These are phyloP conservation scores for Botrytis galanthina DNA, from an alignment of 2,329 filamentous ascomycete species.

Conservation along the genomic window DNA sequence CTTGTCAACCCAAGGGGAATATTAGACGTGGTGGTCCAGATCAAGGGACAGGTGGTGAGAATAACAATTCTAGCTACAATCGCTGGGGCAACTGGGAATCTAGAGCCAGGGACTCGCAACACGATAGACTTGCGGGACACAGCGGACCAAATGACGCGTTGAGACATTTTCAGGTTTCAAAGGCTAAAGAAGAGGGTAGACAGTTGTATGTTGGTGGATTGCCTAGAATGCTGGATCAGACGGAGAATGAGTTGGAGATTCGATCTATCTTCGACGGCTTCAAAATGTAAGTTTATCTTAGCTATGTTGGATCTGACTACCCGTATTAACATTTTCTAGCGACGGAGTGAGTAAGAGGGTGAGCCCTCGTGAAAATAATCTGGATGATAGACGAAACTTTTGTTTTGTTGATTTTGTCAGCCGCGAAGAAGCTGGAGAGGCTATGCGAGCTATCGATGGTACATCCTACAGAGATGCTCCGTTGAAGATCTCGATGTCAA, in stretches of 20 bases:
- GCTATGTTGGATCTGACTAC: background rate
- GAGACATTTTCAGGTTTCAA: background rate
- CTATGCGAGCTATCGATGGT: background rate
- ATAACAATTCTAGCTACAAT: background rate
- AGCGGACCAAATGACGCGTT: background rate
- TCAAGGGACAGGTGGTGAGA: background rate
- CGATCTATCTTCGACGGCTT: constrained; percentile 4
- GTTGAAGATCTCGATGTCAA: background rate
- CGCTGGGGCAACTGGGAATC: constrained; percentile 3
- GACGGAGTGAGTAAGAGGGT: constrained; percentile 9
- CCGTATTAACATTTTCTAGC: background rate
- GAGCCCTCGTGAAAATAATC: background rate
- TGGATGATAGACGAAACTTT: background rate
- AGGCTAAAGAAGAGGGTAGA: background rate
- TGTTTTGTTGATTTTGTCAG: constrained; percentile 5
- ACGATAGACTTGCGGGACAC: background rate
- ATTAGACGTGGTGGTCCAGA: background rate
- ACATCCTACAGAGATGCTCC: background rate
- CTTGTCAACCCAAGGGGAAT: background rate
- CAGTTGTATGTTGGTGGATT: background rate
- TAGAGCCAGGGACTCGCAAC: background rate
- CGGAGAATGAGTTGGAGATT: constrained; percentile 3
- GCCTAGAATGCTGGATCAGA: constrained; percentile 12
- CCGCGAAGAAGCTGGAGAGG: background rate
- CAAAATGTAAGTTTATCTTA: background rate